Conservation (phyloP, 257 asterid species). For the Solanum ossicruentum region DNA sequence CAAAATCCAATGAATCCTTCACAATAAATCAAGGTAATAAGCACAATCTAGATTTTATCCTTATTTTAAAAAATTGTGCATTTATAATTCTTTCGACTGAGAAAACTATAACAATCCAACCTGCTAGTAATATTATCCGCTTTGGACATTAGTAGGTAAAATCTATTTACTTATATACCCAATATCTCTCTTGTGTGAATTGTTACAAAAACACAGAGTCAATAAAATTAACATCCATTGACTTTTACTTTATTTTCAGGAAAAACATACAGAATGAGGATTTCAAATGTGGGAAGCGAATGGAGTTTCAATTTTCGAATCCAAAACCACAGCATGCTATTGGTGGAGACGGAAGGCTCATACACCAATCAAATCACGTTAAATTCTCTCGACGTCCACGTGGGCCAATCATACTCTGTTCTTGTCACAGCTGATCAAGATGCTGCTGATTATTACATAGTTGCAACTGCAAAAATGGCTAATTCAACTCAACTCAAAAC, state of each 20-base stretch:
- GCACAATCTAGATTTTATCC: neutral
- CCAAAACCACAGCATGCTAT: constrained; percentile 38
- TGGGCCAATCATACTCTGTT: constrained; percentile 73
- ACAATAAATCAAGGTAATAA: constrained; percentile 33
- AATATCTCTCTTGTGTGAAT: no score
- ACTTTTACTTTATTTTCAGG: constrained; percentile 11
- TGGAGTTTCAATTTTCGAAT: constrained; percentile 57
- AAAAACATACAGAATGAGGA: constrained; percentile 44
- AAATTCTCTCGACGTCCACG: constrained; percentile 50
- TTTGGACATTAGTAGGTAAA: no score
- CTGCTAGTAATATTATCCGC: no score
- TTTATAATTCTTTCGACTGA: neutral
- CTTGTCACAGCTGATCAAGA: constrained; percentile 41
- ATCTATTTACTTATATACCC: no score
- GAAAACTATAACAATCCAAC: neutral
- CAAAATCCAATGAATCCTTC: constrained; percentile 26
- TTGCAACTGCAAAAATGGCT: constrained; percentile 48
- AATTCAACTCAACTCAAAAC: neutral
- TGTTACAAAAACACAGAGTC: neutral
- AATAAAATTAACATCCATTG: neutral
- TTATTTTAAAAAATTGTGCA: neutral
- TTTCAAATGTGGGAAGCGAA: constrained; percentile 45
- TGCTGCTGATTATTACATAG: constrained; percentile 38
- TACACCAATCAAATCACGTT: constrained; percentile 33
- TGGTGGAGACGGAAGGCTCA: constrained; percentile 68